A percentile compares a stretch with the other conserved stretches of the same genome.
Evolutionary conservation across 2,329 filamentous ascomycete genomes (phyloP).

Genomic region (Elsinoe necatrix): DNA sequence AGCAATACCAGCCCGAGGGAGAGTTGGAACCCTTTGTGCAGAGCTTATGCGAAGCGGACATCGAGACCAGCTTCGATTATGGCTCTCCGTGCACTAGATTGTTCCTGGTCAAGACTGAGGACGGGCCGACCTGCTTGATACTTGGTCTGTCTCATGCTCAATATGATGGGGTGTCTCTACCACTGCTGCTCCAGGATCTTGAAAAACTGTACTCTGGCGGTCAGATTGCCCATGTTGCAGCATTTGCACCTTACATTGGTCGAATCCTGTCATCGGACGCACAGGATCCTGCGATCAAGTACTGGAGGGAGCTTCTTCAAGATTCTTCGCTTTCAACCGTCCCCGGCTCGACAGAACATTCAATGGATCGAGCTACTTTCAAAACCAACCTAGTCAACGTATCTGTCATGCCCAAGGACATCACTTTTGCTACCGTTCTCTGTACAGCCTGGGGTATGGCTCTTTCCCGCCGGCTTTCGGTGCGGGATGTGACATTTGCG

Average conservation of each 20-base stretch:
- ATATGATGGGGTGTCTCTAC: conserved; percentile 38
- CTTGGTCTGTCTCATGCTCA: conserved; percentile 29
- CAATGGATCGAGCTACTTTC: conserved; percentile 26
- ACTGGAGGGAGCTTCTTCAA: conserved; percentile 53
- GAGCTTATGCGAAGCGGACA: conserved; percentile 16
- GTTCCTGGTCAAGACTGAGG: conserved; percentile 18
- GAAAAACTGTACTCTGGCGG: conserved; percentile 33
- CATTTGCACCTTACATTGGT: conserved; percentile 13
- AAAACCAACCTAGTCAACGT: conserved; percentile 30
- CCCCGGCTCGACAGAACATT: conserved; percentile 13
- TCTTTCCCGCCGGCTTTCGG: conserved; percentile 43
- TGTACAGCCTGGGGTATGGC: conserved; percentile 52
- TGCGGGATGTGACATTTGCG: conserved; percentile 49
- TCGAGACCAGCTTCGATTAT: conserved; percentile 14
- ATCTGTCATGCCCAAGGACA: conserved; percentile 14
- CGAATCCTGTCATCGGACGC: neutral
- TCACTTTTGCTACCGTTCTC: conserved; percentile 36
- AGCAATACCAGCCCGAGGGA: conserved; percentile 16
- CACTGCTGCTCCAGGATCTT: conserved; percentile 50
- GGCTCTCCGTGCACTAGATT: conserved; percentile 21
- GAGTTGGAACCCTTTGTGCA: neutral
- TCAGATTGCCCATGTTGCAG: neutral
- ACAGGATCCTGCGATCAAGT: conserved; percentile 33
- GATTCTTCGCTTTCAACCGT: conserved; percentile 42
- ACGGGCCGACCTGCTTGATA: conserved; percentile 25